Evolutionary conservation across 805 yeast genomes (phyloP).

Genomic region (Metschnikowia proteae): DNA sequence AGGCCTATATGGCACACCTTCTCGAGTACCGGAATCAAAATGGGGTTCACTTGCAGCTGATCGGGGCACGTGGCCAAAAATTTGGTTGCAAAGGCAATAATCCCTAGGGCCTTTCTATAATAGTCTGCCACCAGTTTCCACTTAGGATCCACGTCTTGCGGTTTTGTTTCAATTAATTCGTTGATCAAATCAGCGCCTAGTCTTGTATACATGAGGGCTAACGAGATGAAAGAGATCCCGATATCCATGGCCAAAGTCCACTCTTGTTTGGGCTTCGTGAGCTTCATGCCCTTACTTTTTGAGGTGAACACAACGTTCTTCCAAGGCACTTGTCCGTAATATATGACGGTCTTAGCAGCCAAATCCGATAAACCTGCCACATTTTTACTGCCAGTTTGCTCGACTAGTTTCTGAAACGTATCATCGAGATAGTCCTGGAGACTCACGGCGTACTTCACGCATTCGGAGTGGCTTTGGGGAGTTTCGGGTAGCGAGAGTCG

Average conservation of each 20-base stretch:
- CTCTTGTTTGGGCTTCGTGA: background rate
- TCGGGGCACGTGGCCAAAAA: constrained; percentile 2
- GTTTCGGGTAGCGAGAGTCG: background rate
- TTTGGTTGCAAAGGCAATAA: constrained; percentile 22
- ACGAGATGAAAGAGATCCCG: constrained; percentile 22
- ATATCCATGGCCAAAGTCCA: constrained; percentile 36
- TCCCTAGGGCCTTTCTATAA: constrained; percentile 32
- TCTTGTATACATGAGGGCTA: constrained; percentile 26
- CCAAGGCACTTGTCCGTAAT: background rate
- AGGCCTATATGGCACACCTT: constrained; percentile 29
- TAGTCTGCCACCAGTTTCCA: constrained; percentile 36
- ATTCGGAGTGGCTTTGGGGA: background rate
- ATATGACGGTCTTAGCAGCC: background rate
- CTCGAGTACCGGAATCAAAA: constrained; percentile 11
- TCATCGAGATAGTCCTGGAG: constrained; percentile 35
- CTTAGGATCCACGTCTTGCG: constrained; percentile 21
- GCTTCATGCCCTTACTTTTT: background rate
- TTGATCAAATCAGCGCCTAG: constrained; percentile 36
- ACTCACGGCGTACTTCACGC: constrained; percentile 22
- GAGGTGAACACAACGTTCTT: background rate
- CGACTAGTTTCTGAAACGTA: constrained; percentile 17
- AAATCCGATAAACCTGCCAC: background rate
- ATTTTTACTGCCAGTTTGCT: background rate
- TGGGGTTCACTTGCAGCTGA: constrained; percentile 3
- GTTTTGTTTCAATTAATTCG: constrained; percentile 30